Evolutionary conservation across 1,284 basidiomycete species (phyloP).

Genomic region (Sutorius eximius): DNA sequence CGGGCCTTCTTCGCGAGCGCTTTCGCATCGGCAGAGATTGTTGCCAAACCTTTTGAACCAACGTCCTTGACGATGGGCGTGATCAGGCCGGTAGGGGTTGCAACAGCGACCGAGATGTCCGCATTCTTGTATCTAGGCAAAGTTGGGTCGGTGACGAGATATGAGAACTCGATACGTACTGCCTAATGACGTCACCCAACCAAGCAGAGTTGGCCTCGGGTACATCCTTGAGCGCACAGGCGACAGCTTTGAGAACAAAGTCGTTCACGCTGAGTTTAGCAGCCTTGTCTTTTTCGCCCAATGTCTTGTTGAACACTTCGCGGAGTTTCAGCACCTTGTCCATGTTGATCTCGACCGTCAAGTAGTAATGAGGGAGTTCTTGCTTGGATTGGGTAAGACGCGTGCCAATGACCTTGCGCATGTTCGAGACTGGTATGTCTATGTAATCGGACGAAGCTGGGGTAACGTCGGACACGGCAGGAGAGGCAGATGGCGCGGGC

Average conservation of each 20-base stretch:
- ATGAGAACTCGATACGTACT: conserved; percentile 54
- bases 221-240: conserved; percentile 89
- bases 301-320: conserved; percentile 92
- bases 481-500: conserved; percentile 44
- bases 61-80: conserved; percentile 97
- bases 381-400: conserved; percentile 94
- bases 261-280: conserved; percentile 97
- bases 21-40: conserved; percentile 93
- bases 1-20: conserved; percentile 91
- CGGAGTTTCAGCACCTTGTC: conserved; percentile 94
- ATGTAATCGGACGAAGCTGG: conserved; percentile 70
- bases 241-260: conserved; percentile 95
- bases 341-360: conserved; percentile 96
- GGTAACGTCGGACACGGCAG: conserved; percentile 41
- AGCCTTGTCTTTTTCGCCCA: conserved; percentile 80
- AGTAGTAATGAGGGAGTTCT: conserved; percentile 95
- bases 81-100: conserved; percentile 94
- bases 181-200: conserved; percentile 94
- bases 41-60: conserved; percentile 87
- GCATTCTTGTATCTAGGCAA: conserved; percentile 84
- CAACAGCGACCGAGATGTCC: conserved; percentile 96
- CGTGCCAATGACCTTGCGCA: conserved; percentile 91
- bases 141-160: background rate
- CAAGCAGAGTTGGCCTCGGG: conserved; percentile 98
- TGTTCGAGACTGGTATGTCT: conserved; percentile 91